Evolutionary conservation across 1,284 basidiomycete genomes (phyloP), one percentile per base, ranked within the genome.

Genomic region (Inonotus obliquus): DNA sequence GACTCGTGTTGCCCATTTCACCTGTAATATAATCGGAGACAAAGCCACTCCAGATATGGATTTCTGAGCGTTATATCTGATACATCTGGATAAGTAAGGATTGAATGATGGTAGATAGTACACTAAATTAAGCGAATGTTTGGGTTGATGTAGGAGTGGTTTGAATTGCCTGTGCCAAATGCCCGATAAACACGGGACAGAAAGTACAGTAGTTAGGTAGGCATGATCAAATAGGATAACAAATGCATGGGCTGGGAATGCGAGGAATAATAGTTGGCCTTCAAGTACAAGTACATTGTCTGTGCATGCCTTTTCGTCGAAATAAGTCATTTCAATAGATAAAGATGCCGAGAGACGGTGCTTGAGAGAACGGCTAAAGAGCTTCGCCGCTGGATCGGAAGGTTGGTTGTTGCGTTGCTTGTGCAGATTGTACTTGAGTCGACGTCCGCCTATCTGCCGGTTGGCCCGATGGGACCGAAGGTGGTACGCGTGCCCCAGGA

Each of bases 321-420:
- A 32, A 32, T 32, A 32, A 32, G 32, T 32, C 32, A 32, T 32
- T 32, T 32, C 4, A 32, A 32, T 32, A 32, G 32, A 32, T 32
- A 10, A 39, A 39, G 17, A 4, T 45, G 41, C 41, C 4, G 41
- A 45, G 23, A 23, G 9, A 25, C 4, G 4, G 23, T n/a, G 19
- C 11, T 21, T 27, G 14, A 2, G 14, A 6, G 14, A 27, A 13
- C 23, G 25, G 19, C 19, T 17, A 47, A 29, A 59, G 19, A 62
- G 32, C 6, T 41, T 57, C 37, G 60, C 29, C 45, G 29, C 62
- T 56, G 23, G 58, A 63, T 25, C 47, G 35, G 58, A 63, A 59
- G 10, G 32, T 52, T 10, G 58, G 62, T 35, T 58, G 56, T 38
- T 57, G 56, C 37, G 55, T 17, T 23, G 39, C 13, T 11, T 10